phyloP scores from a whole-genome alignment of 2,329 filamentous ascomycete genomes.

The Scytalidium lignicola region DNA sequence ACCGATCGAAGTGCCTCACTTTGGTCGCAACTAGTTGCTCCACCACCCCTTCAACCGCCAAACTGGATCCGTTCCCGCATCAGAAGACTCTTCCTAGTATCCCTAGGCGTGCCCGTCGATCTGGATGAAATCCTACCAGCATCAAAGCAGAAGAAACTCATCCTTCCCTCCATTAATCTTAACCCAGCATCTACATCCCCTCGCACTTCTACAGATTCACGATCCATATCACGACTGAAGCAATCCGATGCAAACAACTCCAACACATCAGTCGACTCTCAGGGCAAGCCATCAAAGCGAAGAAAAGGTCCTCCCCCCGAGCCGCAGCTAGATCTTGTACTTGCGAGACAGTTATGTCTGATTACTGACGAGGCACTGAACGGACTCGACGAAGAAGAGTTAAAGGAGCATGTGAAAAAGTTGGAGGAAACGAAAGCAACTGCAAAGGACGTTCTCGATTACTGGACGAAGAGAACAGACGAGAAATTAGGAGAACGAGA shows the following conservation, averaged over 20 bases:
- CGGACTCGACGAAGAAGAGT: slow-evolving; percentile 73
- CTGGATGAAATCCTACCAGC: slow-evolving; percentile 95
- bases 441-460: slow-evolving; percentile 74
- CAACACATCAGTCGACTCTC: slow-evolving; percentile 54
- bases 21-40: slow-evolving; percentile 94
- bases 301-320: slow-evolving; percentile 58
- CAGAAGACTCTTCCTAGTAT: slow-evolving; percentile 89
- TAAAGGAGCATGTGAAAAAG: slow-evolving; percentile 64
- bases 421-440: slow-evolving; percentile 65
- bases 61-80: slow-evolving; percentile 98
- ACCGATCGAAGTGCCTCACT: slow-evolving; percentile 84
- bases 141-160: slow-evolving; percentile 95
- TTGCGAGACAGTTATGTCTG: slow-evolving; percentile 70
- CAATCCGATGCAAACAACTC: slow-evolving; percentile 44
- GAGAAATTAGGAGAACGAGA: slow-evolving; percentile 87
- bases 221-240: slow-evolving; percentile 23
- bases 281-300: slow-evolving; percentile 45
- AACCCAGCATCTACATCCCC: slow-evolving; percentile 45
- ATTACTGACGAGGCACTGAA: slow-evolving; percentile 79
- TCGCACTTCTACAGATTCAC: slow-evolving; percentile 50
- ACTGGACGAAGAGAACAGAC: slow-evolving; percentile 82
- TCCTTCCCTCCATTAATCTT: slow-evolving; percentile 71
- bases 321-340: slow-evolving; percentile 73
- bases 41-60: slow-evolving; percentile 87
- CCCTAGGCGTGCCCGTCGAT: slow-evolving; percentile 90